Evolutionary conservation across 257 asterid genomes (phyloP).

Genomic region (Rauvolfia tetraphylla): DNA sequence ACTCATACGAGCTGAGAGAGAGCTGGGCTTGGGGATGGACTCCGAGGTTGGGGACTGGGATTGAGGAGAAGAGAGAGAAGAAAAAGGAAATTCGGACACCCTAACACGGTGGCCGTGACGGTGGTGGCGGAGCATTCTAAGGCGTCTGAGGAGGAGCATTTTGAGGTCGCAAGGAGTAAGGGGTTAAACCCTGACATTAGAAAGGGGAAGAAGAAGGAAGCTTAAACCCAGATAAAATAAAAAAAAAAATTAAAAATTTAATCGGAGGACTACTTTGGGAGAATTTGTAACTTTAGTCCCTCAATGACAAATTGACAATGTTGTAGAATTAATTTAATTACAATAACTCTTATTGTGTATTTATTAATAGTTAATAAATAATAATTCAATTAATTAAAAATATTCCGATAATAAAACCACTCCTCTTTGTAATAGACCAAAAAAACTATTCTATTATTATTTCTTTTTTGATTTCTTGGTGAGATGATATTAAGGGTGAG

Average conservation of each 20-base stretch:
- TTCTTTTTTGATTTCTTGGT: too few relatives aligned
- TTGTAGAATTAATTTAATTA: too few relatives aligned
- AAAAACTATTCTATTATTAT: too few relatives aligned
- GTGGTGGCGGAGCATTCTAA: background rate
- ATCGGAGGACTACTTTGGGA: background rate
- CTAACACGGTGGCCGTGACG: background rate
- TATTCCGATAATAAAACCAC: too few relatives aligned
- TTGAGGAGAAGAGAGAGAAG: constrained; percentile 37
- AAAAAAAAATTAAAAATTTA: too few relatives aligned
- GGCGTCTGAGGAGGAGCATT: constrained; percentile 10
- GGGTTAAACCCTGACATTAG: constrained; percentile 37
- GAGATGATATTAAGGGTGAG: too few relatives aligned
- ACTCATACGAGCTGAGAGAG: constrained; percentile 86
- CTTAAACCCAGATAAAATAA: constrained; percentile 15
- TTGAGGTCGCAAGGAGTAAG: background rate
- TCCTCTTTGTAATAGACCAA: too few relatives aligned
- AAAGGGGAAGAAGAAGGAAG: background rate
- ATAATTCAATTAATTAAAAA: too few relatives aligned
- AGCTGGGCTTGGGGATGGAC: constrained; percentile 48
- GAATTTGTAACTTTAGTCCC: background rate
- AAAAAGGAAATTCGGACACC: constrained; percentile 8
- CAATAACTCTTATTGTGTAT: too few relatives aligned
- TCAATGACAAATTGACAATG: too few relatives aligned
- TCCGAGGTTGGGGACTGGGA: constrained; percentile 29
- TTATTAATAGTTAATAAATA: too few relatives aligned